A percentile compares a stretch with the other conserved stretches of the same genome.
These are phyloP conservation scores for Postia placenta DNA, from an alignment of 768 basidiomycete genomes.

Conservation along the genomic window DNA sequence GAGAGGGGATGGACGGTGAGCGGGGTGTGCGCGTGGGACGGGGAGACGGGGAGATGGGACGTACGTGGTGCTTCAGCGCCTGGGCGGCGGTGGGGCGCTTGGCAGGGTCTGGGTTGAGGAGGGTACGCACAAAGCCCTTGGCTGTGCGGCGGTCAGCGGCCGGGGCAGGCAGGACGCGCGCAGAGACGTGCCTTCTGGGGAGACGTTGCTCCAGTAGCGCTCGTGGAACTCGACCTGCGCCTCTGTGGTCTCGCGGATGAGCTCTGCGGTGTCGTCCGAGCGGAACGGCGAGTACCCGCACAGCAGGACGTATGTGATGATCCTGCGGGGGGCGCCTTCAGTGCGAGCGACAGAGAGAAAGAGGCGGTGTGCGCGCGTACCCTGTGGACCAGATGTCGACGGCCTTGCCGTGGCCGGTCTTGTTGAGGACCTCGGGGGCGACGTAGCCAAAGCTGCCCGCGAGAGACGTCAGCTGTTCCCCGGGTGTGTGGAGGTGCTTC, in stretches of 20 bases:
- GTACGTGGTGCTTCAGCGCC: slow-evolving; percentile 62
- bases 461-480: slow-evolving; percentile 63
- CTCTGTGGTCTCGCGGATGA: slow-evolving; percentile 79
- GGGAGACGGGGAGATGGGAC: slow-evolving; percentile 18
- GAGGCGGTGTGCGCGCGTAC: slow-evolving; percentile 37
- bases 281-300: slow-evolving; percentile 97
- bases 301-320: slow-evolving; percentile 92
- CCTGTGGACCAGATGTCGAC: slow-evolving; percentile 95
- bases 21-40: neutral
- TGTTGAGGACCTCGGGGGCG: slow-evolving; percentile 82
- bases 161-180: neutral
- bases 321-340: slow-evolving; percentile 34
- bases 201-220: slow-evolving; percentile 90
- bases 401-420: slow-evolving; percentile 82
- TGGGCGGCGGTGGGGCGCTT: slow-evolving; percentile 68
- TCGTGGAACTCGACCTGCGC: slow-evolving; percentile 90
- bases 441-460: slow-evolving; percentile 88
- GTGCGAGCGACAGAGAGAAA: neutral
- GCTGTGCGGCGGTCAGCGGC: slow-evolving; percentile 37
- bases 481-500: slow-evolving; percentile 70
- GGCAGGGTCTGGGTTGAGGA: slow-evolving; percentile 67
- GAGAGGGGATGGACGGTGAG: neutral
- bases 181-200: slow-evolving; percentile 54
- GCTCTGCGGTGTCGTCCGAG: slow-evolving; percentile 66
- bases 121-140: slow-evolving; percentile 71